Percentiles rank a stretch among this genome's conserved stretches.
These are phyloP conservation scores for Xylaria sp. DNA, from an alignment of 2,329 filamentous ascomycete genomes.

Conservation along the genomic window DNA sequence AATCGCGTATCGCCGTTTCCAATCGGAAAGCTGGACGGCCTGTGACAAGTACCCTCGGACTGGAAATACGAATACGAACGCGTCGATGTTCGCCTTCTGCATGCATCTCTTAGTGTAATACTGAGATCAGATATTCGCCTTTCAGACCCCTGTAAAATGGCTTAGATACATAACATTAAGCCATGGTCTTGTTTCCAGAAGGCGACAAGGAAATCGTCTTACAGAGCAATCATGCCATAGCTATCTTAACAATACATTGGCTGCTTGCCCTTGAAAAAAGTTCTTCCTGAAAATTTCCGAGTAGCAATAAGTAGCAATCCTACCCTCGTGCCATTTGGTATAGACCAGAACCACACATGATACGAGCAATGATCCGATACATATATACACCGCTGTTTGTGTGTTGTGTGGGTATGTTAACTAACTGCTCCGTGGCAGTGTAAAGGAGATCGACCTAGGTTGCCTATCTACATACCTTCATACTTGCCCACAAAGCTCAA, in stretches of 20 bases:
- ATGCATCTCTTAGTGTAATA: not conserved
- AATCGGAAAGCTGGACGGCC: slow-evolving; percentile 20
- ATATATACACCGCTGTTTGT: slow-evolving; percentile 9
- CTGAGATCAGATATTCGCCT: not conserved
- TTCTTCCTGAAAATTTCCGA: not conserved
- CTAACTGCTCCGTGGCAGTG: not conserved
- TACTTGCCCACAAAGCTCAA: not conserved
- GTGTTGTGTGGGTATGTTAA: not conserved
- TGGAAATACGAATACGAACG: slow-evolving; percentile 40
- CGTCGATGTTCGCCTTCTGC: slow-evolving; percentile 22
- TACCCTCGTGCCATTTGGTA: slow-evolving; percentile 13
- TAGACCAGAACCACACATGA: slow-evolving; percentile 22
- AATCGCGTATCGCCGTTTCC: slow-evolving; percentile 34
- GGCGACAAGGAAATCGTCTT: slow-evolving; percentile 9
- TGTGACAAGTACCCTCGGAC: slow-evolving; percentile 1
- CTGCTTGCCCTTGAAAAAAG: not conserved
- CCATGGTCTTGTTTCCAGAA: not conserved
- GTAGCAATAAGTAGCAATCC: not conserved
- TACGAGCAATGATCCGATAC: slow-evolving; percentile 27
- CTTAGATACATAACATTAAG: not conserved
- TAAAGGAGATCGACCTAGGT: not conserved
- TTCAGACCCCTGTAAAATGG: not conserved
- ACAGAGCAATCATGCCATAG: slow-evolving; percentile 28
- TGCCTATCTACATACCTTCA: no score
- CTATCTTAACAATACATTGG: slow-evolving; percentile 4